phyloP scores from a whole-genome alignment of 2,329 filamentous ascomycete genomes.

The Metarhizium sp. region DNA sequence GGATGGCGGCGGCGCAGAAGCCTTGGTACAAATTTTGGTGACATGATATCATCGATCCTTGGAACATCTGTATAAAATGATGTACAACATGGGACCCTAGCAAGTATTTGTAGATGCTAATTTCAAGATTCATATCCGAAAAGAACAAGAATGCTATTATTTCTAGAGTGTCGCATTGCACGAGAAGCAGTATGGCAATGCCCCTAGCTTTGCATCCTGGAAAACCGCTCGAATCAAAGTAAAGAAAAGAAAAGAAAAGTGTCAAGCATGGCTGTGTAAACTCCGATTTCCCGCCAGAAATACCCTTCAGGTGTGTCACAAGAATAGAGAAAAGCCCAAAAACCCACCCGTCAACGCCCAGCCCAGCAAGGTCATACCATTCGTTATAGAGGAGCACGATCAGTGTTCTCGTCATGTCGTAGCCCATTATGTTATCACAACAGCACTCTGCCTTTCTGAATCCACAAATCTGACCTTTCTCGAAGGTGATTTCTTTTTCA shows the following conservation, averaged over 20 bases:
- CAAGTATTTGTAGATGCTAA: neutral
- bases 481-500: slow-evolving; percentile 17
- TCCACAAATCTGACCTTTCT: slow-evolving; percentile 33
- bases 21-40: slow-evolving; percentile 52
- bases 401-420: neutral
- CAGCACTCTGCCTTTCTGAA: slow-evolving; percentile 23
- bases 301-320: neutral
- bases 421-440: slow-evolving; percentile 21
- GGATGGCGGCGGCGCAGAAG: slow-evolving; percentile 25
- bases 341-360: neutral
- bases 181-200: neutral
- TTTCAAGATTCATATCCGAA: neutral
- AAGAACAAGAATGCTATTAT: neutral
- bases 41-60: slow-evolving; percentile 5
- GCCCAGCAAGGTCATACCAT: neutral
- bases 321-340: neutral
- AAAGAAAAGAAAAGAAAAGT: neutral
- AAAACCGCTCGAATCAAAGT: neutral
- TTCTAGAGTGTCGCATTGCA: neutral
- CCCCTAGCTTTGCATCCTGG: neutral
- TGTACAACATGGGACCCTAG: neutral
- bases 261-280: neutral
- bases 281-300: neutral
- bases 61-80: slow-evolving; percentile 1
- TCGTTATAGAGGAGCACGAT: neutral